Conservation (phyloP, 495 filamentous ascomycete species). For the Podospora bellae-mahoneyi region DNA sequence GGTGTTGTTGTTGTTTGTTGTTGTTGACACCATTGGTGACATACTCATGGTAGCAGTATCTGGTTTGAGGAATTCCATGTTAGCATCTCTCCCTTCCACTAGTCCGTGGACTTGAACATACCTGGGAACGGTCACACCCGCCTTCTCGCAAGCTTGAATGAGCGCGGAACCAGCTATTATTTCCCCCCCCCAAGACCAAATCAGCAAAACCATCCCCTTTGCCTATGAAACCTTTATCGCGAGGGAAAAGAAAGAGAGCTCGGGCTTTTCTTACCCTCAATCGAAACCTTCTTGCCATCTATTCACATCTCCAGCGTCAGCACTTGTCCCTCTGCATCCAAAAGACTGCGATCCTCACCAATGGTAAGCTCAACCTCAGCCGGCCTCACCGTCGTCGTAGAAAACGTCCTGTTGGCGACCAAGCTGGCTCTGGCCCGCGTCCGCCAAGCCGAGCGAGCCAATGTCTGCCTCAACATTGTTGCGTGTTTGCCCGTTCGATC, state of each 20-base stretch:
- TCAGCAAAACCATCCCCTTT: slow-evolving; percentile 19
- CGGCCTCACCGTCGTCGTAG: slow-evolving; percentile 63
- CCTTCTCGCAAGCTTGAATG: slow-evolving; percentile 99
- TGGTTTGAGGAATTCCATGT: slow-evolving; percentile 40
- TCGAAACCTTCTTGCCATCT: slow-evolving; percentile 94
- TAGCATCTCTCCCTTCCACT: background rate
- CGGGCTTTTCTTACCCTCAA: slow-evolving; percentile 65
- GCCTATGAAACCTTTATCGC: background rate
- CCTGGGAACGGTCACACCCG: slow-evolving; percentile 85
- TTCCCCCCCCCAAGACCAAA: slow-evolving; percentile 9
- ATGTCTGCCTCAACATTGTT: slow-evolving; percentile 83
- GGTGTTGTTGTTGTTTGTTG: background rate
- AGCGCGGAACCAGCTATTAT: slow-evolving; percentile 79
- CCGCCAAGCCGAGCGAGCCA: slow-evolving; percentile 82
- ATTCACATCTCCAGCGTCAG: slow-evolving; percentile 34
- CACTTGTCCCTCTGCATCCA: background rate
- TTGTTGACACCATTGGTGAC: slow-evolving; percentile 15
- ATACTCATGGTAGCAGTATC: slow-evolving; percentile 99
- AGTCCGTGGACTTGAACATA: slow-evolving; percentile 32
- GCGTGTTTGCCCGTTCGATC: slow-evolving; percentile 33
- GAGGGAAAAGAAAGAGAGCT: background rate
- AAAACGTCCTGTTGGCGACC: slow-evolving; percentile 66
- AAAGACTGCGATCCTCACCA: slow-evolving; percentile 55
- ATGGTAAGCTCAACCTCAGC: slow-evolving; percentile 95
- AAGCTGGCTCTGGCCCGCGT: slow-evolving; percentile 60